Base-by-base conservation (phyloP, 2,329 filamentous ascomycete genomes). In the Nannizziopsis barbatae region DNA sequence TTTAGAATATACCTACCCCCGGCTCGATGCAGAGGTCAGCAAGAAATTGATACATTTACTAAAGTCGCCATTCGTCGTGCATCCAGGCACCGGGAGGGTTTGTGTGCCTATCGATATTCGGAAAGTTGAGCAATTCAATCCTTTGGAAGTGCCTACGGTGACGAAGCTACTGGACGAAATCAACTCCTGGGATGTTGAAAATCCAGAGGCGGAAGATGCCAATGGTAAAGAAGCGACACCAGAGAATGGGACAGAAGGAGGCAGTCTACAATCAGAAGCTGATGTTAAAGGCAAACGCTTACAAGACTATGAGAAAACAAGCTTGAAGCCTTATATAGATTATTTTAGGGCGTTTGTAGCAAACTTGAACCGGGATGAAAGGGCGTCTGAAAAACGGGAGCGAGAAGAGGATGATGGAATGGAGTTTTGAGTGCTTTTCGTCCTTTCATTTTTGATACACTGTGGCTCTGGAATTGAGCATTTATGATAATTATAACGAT, bases 1-100 rank as follows among this genome's bases (percentile, higher is more conserved):
- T 2, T 78, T 98, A 27, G 92, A 98, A 68, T 96, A 98, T 69
- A 95, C 92, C 5, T 98, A 98, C 66, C 92, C 92, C 2, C 83
- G 92, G 35, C 84, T 98, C 47, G 92, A 98, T 73, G 89, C 92
- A 53, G 88, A 95, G 66, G 92, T 98, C 63, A 92, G 85, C 62
- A 96, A 96, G 74, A 95, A 95, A 65, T 79, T 94, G 50, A 96
- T 95, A 71, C 92, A 98, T 75, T 79, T 98, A 75, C 81, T 98
- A 58, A 98, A 98, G 65, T 89, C 83, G 53, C 92, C 92, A 0
- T 98, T 98, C 61, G 90, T 95, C 52, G 83, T 98, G 33, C 92
- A 98, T 64, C 92, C 92, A 0, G 88, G 88, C 14, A 98, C 92
- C 0, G 90, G 92, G 0, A 74, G 90, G 47, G 86, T 98, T 5